Base-by-base conservation (phyloP, 768 basidiomycete species). In the Lentinula sp. region DNA sequence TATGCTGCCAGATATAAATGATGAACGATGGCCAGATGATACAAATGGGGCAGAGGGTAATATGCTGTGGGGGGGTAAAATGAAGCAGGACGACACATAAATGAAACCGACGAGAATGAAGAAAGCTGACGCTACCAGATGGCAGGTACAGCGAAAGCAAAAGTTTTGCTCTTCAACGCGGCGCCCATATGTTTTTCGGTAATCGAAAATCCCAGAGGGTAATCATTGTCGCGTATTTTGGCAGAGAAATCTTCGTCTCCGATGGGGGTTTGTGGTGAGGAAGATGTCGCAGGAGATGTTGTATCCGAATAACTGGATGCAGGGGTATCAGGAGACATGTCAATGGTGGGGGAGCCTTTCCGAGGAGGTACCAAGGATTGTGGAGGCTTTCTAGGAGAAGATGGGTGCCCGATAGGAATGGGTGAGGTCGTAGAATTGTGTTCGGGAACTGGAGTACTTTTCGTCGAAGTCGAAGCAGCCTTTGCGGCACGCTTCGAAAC, bases 211-310 rank as follows among this genome's bases (percentile, higher is more conserved):
- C 63, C 58, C 39, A 43, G n/a, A 67, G 62, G 1, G 23, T 54
- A 46, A 67, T 82, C 65, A 69, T 77, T 36, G 57, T 79, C 65
- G 65, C 79, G 70, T 68, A 82, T 85, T 64, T 79, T 79, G 1
- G 81, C 80, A 2, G 74, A 78, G 15, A 74, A 72, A 35, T 84
- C 81, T 51, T 82, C 83, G 62, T 77, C 75, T 35, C 80, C 79
- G 0, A 78, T 72, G 0, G 85, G 86, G 2, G 86, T 87, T 4
- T 80, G 79, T 0, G 85, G 85, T 1, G 85, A 86, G 0, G 78
- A 81, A 1, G 86, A 84, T 0, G 85, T 85, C 0, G 85, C 81
- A 0, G 85, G 85, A 0, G 85, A 86, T 0, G 84, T 77, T 2
- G 83, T 77, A 33, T 73, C 74, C 0, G 85, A 81, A 61, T 79